A percentile compares a stretch with the other conserved stretches of the same genome.
Evolutionary conservation across 2,329 filamentous ascomycete genomes (phyloP).

Genomic region (Exophiala spinifera): DNA sequence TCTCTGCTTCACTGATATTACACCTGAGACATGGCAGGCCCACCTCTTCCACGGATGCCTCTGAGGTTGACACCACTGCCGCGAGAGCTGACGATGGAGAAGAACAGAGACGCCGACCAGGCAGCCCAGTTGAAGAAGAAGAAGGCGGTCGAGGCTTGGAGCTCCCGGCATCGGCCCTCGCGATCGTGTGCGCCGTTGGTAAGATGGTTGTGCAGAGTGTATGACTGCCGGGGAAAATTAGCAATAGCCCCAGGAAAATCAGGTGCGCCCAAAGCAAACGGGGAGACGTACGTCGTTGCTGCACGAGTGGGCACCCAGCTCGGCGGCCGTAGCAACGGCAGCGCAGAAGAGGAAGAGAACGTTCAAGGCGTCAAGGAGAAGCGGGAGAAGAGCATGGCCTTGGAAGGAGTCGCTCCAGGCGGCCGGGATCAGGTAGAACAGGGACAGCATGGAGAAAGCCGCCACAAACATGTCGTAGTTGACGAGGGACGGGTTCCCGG

Average conservation of each 20-base stretch:
- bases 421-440: conserved; percentile 48
- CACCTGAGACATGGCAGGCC: conserved; percentile 46
- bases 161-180: conserved; percentile 48
- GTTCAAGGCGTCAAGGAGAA: conserved; percentile 47
- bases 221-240: conserved; percentile 32
- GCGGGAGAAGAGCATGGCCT: conserved; percentile 42
- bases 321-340: conserved; percentile 49
- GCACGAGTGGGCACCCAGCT: conserved; percentile 45
- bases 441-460: conserved; percentile 47
- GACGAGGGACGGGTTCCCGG: conserved; percentile 57
- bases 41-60: conserved; percentile 35
- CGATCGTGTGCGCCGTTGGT: conserved; percentile 41
- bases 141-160: conserved; percentile 50
- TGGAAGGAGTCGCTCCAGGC: conserved; percentile 41
- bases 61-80: conserved; percentile 36
- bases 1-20: conserved; percentile 31
- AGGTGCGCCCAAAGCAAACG: conserved; percentile 5
- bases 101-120: conserved; percentile 41
- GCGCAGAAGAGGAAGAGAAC: conserved; percentile 48
- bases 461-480: conserved; percentile 52
- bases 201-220: conserved; percentile 43
- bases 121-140: conserved; percentile 50
- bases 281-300: conserved; percentile 41
- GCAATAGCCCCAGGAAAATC: too few species aligned
- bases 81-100: conserved; percentile 40